Base-by-base conservation (phyloP, 164 flowering plant genomes). In the Macadamia tetraphylla region DNA sequence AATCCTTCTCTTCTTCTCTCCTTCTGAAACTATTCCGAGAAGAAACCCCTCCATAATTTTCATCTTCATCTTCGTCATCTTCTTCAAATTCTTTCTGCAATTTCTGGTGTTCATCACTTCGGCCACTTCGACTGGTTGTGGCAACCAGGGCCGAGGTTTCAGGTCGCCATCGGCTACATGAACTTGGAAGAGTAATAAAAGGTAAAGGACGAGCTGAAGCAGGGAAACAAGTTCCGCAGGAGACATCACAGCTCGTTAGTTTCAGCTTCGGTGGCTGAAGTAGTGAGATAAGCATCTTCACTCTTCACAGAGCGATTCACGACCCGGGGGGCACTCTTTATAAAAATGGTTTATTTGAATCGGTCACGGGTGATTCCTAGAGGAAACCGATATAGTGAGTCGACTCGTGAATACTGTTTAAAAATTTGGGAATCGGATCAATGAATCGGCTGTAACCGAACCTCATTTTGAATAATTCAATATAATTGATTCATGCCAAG, bases 1-100 rank as follows among this genome's bases (percentile, higher is more conserved):
- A 88, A 67, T 89, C 84, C 49, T 66, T 84, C 65, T 81, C 89
- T 42, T 80, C 84, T 43, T 71, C 84, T 62, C 79, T 73, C 31
- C 80, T 76, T 64, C 73, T 73, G 57, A 73, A 82, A 77, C 3
- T 68, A 73, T 1, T 73, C 23, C 23, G 23, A 23, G 23, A 23
- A 23, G 23, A 23, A 23, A 23, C 23, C 23, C 23, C 82, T 6
- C 64, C 78, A 1, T 69, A 76, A 7, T 56, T 79, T 5, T 32
- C 42, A 1, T 73, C 80, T 5, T 32, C 42, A 1, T 73, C 77
- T 2, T 59, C 66, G 3, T 42, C 52, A 6, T 52, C 72, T 56
- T 51, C 81, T 30, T 58, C 77, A 32, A 64, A 58, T 10, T 75
- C 76, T 9, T 7, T 42, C 4, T 70, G 58, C 59, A 58, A 55